These are phyloP conservation scores for Cladophialophora bantiana DNA, from an alignment of 2,329 filamentous ascomycete species.

Conservation along the genomic window DNA sequence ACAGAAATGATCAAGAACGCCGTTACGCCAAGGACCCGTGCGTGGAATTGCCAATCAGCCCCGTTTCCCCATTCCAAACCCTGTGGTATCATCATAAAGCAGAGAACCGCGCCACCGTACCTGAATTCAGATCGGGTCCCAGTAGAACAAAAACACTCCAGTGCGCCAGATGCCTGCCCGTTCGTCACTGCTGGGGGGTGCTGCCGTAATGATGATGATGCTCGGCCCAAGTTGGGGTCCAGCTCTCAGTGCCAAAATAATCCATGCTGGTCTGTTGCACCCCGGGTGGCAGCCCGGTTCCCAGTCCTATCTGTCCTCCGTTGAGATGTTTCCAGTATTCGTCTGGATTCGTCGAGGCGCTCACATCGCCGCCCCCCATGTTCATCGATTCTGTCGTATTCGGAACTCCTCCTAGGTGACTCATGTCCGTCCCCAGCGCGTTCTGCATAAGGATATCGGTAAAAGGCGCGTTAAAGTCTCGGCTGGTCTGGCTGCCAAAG, in stretches of 20 bases:
- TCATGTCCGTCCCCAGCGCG: slow-evolving; percentile 18
- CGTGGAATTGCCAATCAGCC: neutral
- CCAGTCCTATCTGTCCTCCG: slow-evolving; percentile 21
- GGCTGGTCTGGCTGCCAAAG: slow-evolving; percentile 14
- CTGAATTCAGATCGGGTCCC: neutral
- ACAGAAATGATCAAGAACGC: neutral
- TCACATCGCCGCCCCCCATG: slow-evolving; percentile 7
- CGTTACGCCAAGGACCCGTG: neutral
- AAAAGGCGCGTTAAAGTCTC: slow-evolving; percentile 27
- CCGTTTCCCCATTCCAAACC: neutral
- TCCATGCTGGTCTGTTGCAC: slow-evolving; percentile 31
- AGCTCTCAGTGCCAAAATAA: slow-evolving; percentile 32
- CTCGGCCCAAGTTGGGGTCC: slow-evolving; percentile 28
- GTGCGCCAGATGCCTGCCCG: neutral
- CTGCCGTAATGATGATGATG: slow-evolving; percentile 26
- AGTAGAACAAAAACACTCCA: neutral
- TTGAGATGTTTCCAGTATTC: slow-evolving; percentile 35
- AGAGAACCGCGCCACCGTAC: neutral
- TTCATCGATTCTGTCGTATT: slow-evolving; percentile 17
- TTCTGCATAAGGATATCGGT: slow-evolving; percentile 35
- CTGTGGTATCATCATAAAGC: neutral
- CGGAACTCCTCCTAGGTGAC: slow-evolving; percentile 21
- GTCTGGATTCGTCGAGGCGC: slow-evolving; percentile 19
- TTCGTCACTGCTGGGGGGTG: slow-evolving; percentile 5
- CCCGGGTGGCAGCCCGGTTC: slow-evolving; percentile 27